Evolutionary conservation across 1,139 yeast species (phyloP).

Genomic region (Saccharomyces pastorianus): DNA sequence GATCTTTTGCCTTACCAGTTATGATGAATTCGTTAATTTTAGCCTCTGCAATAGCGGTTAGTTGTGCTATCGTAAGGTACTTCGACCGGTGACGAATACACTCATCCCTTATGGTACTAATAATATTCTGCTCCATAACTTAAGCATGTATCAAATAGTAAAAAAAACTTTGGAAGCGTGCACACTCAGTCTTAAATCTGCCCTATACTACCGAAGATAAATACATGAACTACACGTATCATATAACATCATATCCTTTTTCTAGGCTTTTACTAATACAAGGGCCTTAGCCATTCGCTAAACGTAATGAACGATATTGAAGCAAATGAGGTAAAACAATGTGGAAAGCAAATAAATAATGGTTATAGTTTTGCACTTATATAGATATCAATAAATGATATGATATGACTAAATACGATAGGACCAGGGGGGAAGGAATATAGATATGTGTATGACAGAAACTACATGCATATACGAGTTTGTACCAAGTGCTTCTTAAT

Average conservation of each 20-base stretch:
- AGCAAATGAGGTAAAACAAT: background rate
- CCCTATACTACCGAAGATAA: background rate
- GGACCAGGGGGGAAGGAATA: background rate
- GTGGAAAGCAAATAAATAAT: background rate
- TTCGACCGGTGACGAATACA: conserved; percentile 2
- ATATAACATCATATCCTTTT: background rate
- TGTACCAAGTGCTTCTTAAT: conserved; percentile 9
- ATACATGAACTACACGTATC: background rate
- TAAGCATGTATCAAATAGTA: background rate
- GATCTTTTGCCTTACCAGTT: conserved; percentile 14
- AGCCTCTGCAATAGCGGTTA: conserved; percentile 23
- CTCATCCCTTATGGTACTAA: conserved; percentile 7
- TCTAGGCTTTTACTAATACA: background rate
- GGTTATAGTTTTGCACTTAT: background rate
- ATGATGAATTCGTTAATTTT: conserved; percentile 13
- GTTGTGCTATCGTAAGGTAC: conserved; percentile 14
- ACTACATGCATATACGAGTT: background rate
- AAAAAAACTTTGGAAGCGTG: background rate
- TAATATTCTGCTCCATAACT: conserved; percentile 1
- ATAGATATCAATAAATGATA: background rate
- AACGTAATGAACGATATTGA: background rate
- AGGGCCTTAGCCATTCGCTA: background rate
- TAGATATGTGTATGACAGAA: background rate
- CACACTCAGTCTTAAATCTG: background rate
- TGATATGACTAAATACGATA: background rate